phyloP scores from a whole-genome alignment of 768 basidiomycete genomes.

The Paxillus rubicundulus region DNA sequence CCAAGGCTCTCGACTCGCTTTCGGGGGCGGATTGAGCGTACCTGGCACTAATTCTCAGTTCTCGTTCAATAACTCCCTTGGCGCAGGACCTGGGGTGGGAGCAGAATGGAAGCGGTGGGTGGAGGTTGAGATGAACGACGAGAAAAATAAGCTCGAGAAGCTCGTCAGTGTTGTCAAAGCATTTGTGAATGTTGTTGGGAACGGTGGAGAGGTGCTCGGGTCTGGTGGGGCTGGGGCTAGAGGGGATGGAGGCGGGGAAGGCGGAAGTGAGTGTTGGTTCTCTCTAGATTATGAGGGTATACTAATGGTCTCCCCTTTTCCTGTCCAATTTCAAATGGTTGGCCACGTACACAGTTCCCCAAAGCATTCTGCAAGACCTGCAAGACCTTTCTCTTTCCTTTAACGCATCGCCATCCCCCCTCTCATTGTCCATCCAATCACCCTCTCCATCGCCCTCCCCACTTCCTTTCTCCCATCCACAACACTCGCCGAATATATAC shows the following conservation, averaged over 20 bases:
- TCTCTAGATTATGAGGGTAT: constrained; percentile 2
- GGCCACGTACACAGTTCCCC: constrained; percentile 12
- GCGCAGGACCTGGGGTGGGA: constrained; percentile 2
- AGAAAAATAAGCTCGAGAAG: constrained; percentile 60
- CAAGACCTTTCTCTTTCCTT: constrained; percentile 29
- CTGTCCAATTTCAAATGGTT: not conserved
- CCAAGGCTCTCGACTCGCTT: constrained; percentile 15
- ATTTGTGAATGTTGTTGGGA: constrained; percentile 61
- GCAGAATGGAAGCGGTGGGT: constrained; percentile 33
- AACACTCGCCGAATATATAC: constrained; percentile 62
- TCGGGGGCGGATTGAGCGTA: constrained; percentile 12
- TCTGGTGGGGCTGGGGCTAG: not conserved
- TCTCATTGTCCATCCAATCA: constrained; percentile 15
- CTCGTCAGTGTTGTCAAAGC: constrained; percentile 56
- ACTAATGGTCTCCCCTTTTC: no score
- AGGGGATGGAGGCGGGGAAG: constrained; percentile 4
- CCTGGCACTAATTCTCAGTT: constrained; percentile 5
- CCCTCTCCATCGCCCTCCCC: constrained; percentile 31
- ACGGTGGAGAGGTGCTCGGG: constrained; percentile 21
- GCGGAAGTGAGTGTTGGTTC: constrained; percentile 12
- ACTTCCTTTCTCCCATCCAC: constrained; percentile 11
- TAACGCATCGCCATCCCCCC: constrained; percentile 16
- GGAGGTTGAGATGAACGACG: constrained; percentile 45
- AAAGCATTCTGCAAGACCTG: constrained; percentile 24
- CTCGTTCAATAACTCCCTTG: constrained; percentile 7